These are phyloP conservation scores for Candida lessepsii DNA, from an alignment of 805 yeast genomes.

Conservation along the genomic window DNA sequence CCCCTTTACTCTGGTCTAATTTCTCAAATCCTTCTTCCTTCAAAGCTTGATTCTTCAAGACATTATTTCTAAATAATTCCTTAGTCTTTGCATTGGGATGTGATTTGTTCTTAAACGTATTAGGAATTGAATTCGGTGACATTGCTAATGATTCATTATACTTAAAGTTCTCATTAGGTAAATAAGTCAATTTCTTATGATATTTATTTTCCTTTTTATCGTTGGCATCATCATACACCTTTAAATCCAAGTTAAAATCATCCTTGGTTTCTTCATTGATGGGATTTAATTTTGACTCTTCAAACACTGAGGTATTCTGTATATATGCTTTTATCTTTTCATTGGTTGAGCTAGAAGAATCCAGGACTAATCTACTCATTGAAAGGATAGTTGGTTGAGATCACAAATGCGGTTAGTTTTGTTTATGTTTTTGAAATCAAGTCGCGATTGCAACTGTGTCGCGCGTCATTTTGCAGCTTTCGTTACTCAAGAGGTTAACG, in stretches of 20 bases:
- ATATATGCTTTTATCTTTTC: conserved; percentile 3
- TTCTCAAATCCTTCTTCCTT: too few relatives aligned
- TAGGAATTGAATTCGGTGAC: conserved; percentile 33
- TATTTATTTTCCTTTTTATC: conserved; percentile 16
- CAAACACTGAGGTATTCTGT: conserved; percentile 2
- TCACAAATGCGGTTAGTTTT: conserved; percentile 4
- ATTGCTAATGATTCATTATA: conserved; percentile 9
- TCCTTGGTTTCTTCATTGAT: conserved; percentile 11
- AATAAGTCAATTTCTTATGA: conserved; percentile 33
- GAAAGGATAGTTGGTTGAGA: not conserved
- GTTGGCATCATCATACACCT: conserved; percentile 1
- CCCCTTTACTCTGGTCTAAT: too few relatives aligned
- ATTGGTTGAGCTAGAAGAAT: conserved; percentile 16
- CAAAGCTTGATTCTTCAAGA: too few relatives aligned
- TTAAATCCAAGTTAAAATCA: conserved; percentile 13
- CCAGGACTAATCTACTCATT: conserved; percentile 7
- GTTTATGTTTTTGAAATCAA: conserved; percentile 4
- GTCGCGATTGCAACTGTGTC: conserved; percentile 4
- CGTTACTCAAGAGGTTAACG: too few relatives aligned
- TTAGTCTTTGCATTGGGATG: conserved; percentile 45
- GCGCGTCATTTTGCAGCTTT: not conserved
- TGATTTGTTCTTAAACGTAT: conserved; percentile 44
- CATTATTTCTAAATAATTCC: not conserved
- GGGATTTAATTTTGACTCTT: conserved; percentile 5
- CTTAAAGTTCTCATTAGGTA: conserved; percentile 32